Conservation (phyloP, 345 rosid genomes). For the Combretum micranthum region DNA sequence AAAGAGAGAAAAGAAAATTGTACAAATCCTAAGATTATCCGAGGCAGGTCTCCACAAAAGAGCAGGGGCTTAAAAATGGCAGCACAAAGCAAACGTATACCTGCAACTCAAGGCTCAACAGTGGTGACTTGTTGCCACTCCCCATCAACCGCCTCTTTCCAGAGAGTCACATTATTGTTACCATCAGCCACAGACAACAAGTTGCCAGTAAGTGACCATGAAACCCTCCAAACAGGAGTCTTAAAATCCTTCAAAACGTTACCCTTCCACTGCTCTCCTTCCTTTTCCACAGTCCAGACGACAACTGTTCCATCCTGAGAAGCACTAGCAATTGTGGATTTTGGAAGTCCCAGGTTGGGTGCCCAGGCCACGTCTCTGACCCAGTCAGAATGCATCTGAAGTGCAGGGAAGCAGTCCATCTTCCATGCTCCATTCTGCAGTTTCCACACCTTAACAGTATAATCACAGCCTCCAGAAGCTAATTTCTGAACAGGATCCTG, state of each 20-base stretch:
- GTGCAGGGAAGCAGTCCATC: conserved; percentile 57
- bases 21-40: no score
- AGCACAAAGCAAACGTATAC: not conserved
- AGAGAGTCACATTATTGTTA: conserved; percentile 41
- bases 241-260: conserved; percentile 51
- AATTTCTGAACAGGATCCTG: conserved; percentile 48
- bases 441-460: conserved; percentile 56
- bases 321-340: conserved; percentile 56
- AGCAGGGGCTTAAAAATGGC: no score
- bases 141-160: conserved; percentile 60
- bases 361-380: conserved; percentile 74
- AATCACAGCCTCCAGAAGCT: conserved; percentile 58
- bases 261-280: conserved; percentile 60
- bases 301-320: conserved; percentile 61
- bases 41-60: no score
- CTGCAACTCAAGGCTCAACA: conserved; percentile 33
- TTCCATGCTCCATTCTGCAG: conserved; percentile 48
- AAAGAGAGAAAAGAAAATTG: no score
- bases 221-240: conserved; percentile 53
- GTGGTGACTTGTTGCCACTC: conserved; percentile 52
- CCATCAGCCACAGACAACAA: conserved; percentile 55
- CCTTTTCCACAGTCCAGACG: conserved; percentile 47
- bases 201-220: conserved; percentile 62
- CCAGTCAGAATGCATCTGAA: conserved; percentile 56
- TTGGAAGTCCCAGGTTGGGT: conserved; percentile 58